Conservation (phyloP, 163 green algal species). For the Chlorella variabilis region DNA sequence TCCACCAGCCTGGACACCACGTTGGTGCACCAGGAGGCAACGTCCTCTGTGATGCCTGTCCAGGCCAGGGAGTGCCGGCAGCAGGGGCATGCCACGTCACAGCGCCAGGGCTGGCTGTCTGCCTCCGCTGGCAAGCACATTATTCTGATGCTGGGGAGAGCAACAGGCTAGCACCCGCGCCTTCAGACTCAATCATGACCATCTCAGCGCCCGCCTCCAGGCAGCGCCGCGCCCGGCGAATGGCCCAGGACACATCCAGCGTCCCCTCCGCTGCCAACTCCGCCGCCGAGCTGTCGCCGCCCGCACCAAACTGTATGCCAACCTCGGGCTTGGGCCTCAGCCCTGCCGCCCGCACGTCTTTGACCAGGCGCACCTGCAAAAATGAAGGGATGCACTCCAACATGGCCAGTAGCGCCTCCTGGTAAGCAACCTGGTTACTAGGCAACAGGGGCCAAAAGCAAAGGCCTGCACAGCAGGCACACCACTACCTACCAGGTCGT, state of each 20-base stretch:
- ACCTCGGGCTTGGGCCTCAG: conserved; percentile 50
- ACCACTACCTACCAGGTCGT: conserved; percentile 22
- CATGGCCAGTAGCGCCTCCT: no score
- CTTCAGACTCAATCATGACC: conserved; percentile 47
- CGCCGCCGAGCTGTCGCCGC: conserved; percentile 24
- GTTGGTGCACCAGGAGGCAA: conserved; percentile 42
- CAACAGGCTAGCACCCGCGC: no score
- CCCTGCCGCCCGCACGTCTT: conserved; percentile 25
- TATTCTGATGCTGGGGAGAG: no score
- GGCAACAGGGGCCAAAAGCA: no score
- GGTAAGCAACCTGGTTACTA: no score
- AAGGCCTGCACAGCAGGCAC: not conserved
- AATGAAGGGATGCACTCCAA: not conserved
- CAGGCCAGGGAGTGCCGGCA: no score
- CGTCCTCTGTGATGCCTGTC: conserved; percentile 46
- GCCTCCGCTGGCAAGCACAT: not conserved
- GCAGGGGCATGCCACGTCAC: no score
- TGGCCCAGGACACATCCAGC: conserved; percentile 11
- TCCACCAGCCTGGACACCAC: conserved; percentile 33
- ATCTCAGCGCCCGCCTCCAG: conserved; percentile 20
- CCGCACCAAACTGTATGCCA: conserved; percentile 50
- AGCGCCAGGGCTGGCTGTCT: not conserved
- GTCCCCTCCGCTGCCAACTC: conserved; percentile 42
- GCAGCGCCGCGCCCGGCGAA: not conserved
- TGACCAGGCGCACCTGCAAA: conserved; percentile 22